phyloP scores from a whole-genome alignment of 495 filamentous ascomycete species.

The Daldinia concentrica region DNA sequence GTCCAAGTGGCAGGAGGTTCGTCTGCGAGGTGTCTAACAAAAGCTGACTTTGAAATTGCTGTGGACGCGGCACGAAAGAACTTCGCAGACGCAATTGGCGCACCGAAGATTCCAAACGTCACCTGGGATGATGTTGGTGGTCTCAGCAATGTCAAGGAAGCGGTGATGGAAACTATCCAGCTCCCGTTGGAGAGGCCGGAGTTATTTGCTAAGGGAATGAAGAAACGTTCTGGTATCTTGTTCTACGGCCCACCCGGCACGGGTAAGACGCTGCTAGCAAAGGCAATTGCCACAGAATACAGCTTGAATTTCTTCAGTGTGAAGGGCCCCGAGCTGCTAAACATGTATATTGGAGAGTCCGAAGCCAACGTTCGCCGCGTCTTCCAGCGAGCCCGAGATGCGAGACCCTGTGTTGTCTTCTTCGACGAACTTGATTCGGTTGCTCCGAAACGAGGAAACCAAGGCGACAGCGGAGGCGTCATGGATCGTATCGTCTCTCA shows the following conservation, averaged over 20 bases:
- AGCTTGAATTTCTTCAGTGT: slow-evolving; percentile 99
- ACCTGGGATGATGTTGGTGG: slow-evolving; percentile 97
- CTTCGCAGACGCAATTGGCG: slow-evolving; percentile 96
- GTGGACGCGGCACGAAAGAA: slow-evolving; percentile 96
- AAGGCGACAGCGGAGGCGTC: slow-evolving; percentile 96
- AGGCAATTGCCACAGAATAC: slow-evolving; percentile 98
- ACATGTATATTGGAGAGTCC: slow-evolving; percentile 99
- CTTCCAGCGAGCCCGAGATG: slow-evolving; percentile 93
- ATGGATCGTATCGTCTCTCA: slow-evolving; percentile 99
- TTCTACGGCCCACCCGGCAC: slow-evolving; percentile 98
- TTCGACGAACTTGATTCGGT: slow-evolving; percentile 98
- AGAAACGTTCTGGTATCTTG: slow-evolving; percentile 95
- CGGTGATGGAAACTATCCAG: slow-evolving; percentile 96
- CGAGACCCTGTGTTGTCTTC: slow-evolving; percentile 97
- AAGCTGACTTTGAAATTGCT: slow-evolving; percentile 85
- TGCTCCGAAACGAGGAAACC: slow-evolving; percentile 95
- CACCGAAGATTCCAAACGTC: slow-evolving; percentile 97
- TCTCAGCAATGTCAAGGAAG: slow-evolving; percentile 90
- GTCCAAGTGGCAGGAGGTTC: slow-evolving; percentile 90
- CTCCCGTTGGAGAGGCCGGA: slow-evolving; percentile 91
- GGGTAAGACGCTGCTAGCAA: slow-evolving; percentile 94
- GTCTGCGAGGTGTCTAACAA: slow-evolving; percentile 78
- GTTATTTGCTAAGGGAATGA: slow-evolving; percentile 97
- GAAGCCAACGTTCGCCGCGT: slow-evolving; percentile 97
- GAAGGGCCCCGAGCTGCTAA: slow-evolving; percentile 95